Base-by-base conservation (phyloP, 495 filamentous ascomycete genomes). In the Alectoria sarmentosa region DNA sequence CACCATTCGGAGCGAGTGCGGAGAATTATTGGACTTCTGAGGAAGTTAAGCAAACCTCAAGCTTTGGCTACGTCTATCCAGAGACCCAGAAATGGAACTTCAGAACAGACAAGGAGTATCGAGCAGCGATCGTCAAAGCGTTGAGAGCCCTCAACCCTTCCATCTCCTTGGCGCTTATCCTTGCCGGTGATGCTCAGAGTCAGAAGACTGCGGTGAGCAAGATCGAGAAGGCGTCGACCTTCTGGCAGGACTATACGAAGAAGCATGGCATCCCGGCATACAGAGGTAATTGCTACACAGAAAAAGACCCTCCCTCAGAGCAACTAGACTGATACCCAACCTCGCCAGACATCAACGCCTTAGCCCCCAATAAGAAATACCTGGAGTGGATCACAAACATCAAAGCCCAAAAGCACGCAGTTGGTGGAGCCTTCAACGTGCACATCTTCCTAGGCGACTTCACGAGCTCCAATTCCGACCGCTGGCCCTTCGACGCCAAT, bases 41-140 rank as follows among this genome's bases (percentile, higher is more conserved):
- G 2, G 13, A 7, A 7, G 39, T 41, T 2, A 7, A 14, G 13
- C 39, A 14, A 14, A 41, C 39, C 9, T 3, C 7, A 19, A 56
- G 62, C 4, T 77, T 80, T 48, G 80, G 80, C 26, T 77, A 80
- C 67, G 78, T 76, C 15, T 83, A 83, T 66, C 79, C 80, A 0
- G 80, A 83, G 67, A 68, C 80, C 21, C 61, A 71, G 17, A 74
- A 76, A 57, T 77, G 76, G 76, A 67, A 61, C 36, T 52, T 69
- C 7, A 42, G 15, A 42, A 42, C 14, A 42, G 39, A 42, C 7
- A 42, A 17, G 39, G 39, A 42, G 39, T 42, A 42, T 42, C 39
- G 14, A 42, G 39, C 39, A 42, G 39, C 39, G 7, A 42, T 42
- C 39, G 39, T 42, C 39, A 42, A 42, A 42, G 39, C 39, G 14